phyloP scores from a whole-genome alignment of 2,329 filamentous ascomycete species.

The Phyllosticta citriasiana region DNA sequence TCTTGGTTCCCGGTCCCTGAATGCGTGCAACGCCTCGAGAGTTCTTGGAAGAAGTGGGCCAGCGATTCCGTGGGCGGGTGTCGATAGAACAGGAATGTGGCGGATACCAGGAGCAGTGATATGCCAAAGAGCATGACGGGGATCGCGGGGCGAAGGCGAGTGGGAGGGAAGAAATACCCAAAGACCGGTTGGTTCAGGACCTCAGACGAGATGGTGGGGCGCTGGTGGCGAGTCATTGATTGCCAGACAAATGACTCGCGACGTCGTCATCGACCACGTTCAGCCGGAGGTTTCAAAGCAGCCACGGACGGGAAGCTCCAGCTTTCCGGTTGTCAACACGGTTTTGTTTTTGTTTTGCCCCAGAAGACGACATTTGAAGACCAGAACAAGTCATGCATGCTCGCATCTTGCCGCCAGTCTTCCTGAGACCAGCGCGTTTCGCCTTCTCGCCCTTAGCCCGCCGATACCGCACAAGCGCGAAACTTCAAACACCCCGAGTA shows the following conservation, averaged over 20 bases:
- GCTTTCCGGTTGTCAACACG: not conserved
- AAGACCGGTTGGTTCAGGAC: not conserved
- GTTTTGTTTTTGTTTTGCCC: not conserved
- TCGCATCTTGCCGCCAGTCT: not conserved
- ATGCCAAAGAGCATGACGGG: conserved; percentile 26
- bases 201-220: not conserved
- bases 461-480: conserved; percentile 4
- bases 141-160: not conserved
- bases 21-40: not conserved
- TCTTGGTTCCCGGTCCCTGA: not conserved
- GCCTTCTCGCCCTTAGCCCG: not conserved
- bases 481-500: not conserved
- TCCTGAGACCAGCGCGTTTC: not conserved
- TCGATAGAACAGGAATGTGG: conserved; percentile 26
- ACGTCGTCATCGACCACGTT: conserved; percentile 3
- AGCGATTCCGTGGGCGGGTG: conserved; percentile 27
- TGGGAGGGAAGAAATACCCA: not conserved
- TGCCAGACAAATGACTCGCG: conserved; percentile 1
- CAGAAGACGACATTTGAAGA: not conserved
- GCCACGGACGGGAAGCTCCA: not conserved
- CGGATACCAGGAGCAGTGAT: conserved; percentile 27
- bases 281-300: not conserved
- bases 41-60: conserved; percentile 6
- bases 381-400: not conserved
- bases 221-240: not conserved